Evolutionary conservation across 2,329 filamentous ascomycete species (phyloP).

Genomic region (Diplodia intermedia): DNA sequence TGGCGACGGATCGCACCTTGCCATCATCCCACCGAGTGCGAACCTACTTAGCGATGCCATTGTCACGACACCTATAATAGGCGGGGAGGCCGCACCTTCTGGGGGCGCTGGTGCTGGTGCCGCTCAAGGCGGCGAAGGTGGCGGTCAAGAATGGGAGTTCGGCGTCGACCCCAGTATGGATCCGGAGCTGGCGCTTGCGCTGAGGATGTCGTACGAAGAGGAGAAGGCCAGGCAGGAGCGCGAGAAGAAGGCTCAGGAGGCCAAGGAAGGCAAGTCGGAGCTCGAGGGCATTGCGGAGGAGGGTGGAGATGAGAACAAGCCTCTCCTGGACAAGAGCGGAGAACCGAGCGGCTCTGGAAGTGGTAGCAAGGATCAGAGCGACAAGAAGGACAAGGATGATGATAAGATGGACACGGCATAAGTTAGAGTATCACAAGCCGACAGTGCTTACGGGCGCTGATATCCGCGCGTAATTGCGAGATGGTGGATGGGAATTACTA

Average conservation of each 20-base stretch:
- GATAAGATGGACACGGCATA: constrained; percentile 94
- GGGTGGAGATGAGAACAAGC: constrained; percentile 62
- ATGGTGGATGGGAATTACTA: neutral
- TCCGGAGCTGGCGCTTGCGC: constrained; percentile 89
- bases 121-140: constrained; percentile 60
- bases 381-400: constrained; percentile 62
- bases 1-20: constrained; percentile 87
- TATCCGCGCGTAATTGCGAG: neutral
- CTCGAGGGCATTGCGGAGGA: constrained; percentile 80
- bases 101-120: constrained; percentile 60
- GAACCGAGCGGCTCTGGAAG: constrained; percentile 67
- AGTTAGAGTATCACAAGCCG: constrained; percentile 35
- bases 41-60: constrained; percentile 93
- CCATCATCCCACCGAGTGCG: constrained; percentile 86
- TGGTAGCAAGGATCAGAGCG: constrained; percentile 45
- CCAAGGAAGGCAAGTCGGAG: constrained; percentile 72
- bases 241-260: constrained; percentile 77
- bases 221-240: constrained; percentile 94
- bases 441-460: neutral
- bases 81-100: constrained; percentile 74
- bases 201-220: constrained; percentile 98
- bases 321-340: constrained; percentile 68
- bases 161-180: constrained; percentile 91
- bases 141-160: constrained; percentile 76
- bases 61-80: constrained; percentile 85